A percentile compares a stretch with the other conserved stretches of the same genome.
These are phyloP conservation scores for Lactarius quietus DNA, from an alignment of 768 basidiomycete species.

Conservation along the genomic window DNA sequence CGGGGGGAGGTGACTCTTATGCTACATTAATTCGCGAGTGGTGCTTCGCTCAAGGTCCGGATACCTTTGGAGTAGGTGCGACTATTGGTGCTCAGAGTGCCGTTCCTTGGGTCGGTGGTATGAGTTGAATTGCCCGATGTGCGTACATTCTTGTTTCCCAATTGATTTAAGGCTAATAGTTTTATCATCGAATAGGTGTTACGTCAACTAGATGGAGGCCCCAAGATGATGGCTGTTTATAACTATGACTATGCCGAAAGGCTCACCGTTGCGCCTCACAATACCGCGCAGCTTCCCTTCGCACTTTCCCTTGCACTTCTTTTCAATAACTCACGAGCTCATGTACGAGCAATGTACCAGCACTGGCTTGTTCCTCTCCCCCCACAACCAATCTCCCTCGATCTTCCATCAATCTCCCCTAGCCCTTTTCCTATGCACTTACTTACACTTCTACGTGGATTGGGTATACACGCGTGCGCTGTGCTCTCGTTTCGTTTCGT, in stretches of 20 bases:
- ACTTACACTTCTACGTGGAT: slow-evolving; percentile 16
- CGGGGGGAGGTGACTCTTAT: slow-evolving; percentile 15
- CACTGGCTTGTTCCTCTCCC: not conserved
- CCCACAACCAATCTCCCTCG: not conserved
- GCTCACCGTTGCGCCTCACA: not conserved
- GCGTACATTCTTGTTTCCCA: not conserved
- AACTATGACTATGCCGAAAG: slow-evolving; percentile 13
- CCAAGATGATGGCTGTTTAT: slow-evolving; percentile 15
- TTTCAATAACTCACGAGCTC: not conserved
- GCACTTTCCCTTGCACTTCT: not conserved
- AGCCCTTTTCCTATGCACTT: slow-evolving; percentile 12
- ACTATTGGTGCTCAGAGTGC: slow-evolving; percentile 15
- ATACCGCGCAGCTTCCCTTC: not conserved
- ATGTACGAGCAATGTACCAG: slow-evolving; percentile 14
- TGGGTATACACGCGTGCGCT: slow-evolving; percentile 1
- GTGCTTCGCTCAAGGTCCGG: slow-evolving; percentile 27
- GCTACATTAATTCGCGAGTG: slow-evolving; percentile 26
- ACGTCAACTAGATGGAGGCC: not conserved
- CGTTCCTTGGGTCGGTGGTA: slow-evolving; percentile 21
- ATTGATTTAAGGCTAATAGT: not conserved
- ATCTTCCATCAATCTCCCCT: slow-evolving; percentile 19
- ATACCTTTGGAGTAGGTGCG: slow-evolving; percentile 13
- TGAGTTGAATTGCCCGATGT: slow-evolving; percentile 11
- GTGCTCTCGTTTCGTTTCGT: not conserved
- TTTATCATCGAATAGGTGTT: not conserved